Percentiles rank a stretch among this genome's conserved stretches.
phyloP scores from a whole-genome alignment of 2,329 filamentous ascomycete species.

The Venturia carpophila region DNA sequence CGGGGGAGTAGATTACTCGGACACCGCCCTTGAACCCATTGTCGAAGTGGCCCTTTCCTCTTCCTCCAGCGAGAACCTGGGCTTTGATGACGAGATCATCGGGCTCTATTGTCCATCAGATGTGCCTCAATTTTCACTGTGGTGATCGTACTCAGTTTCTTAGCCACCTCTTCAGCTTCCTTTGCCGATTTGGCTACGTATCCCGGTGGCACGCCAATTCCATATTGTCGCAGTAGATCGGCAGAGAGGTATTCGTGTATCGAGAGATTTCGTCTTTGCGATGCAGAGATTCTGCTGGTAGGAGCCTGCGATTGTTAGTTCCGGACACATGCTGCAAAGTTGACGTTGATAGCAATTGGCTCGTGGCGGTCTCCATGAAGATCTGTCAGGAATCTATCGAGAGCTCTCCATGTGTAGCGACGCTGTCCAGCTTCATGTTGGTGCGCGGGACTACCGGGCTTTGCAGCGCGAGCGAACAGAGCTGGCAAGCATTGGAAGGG shows the following conservation, averaged over 20 bases:
- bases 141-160: slow-evolving; percentile 61
- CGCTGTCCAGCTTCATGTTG: neutral
- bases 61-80: slow-evolving; percentile 93
- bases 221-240: slow-evolving; percentile 89
- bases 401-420: neutral
- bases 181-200: slow-evolving; percentile 72
- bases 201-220: slow-evolving; percentile 85
- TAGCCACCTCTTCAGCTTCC: slow-evolving; percentile 88
- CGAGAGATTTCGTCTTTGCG: slow-evolving; percentile 78
- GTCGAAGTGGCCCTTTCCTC: slow-evolving; percentile 96
- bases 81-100: slow-evolving; percentile 99
- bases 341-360: neutral
- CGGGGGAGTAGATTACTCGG: slow-evolving; percentile 95
- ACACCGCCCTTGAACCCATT: slow-evolving; percentile 99
- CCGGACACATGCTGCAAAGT: slow-evolving; percentile 11
- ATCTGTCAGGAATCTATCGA: neutral
- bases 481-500: neutral
- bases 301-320: slow-evolving; percentile 41
- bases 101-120: slow-evolving; percentile 42
- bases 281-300: slow-evolving; percentile 48
- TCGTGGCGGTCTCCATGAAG: neutral
- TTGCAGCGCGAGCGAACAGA: slow-evolving; percentile 8
- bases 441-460: slow-evolving; percentile 6
- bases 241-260: slow-evolving; percentile 98
- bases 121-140: slow-evolving; percentile 14